Evolutionary conservation across 371 early-diverging fungal species (phyloP).

Genomic region (Mortierella sp.): DNA sequence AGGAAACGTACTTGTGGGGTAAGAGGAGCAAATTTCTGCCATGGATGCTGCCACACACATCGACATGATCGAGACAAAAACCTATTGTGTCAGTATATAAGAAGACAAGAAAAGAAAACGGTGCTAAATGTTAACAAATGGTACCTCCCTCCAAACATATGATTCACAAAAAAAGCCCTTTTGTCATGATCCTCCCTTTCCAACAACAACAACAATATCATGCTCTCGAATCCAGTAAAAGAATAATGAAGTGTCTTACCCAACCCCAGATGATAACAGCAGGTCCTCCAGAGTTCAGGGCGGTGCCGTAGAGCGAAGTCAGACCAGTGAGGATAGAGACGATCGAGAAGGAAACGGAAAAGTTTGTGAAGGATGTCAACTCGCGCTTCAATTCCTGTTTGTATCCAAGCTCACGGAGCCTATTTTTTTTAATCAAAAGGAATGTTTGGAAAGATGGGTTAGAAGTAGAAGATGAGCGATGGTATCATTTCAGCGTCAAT

Average conservation of each 20-base stretch:
- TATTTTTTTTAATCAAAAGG: neutral
- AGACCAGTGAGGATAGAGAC: constrained; percentile 64
- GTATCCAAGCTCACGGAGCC: constrained; percentile 64
- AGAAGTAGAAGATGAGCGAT: neutral
- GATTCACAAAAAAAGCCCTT: constrained; percentile 1
- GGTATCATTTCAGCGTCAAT: neutral
- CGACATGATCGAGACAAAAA: constrained; percentile 58
- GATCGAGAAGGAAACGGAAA: constrained; percentile 64
- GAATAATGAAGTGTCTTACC: constrained; percentile 36
- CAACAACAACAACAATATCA: neutral
- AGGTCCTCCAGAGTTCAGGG: constrained; percentile 68
- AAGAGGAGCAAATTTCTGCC: constrained; percentile 73
- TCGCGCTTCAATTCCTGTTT: constrained; percentile 68
- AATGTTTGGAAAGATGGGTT: neutral
- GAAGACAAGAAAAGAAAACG: neutral
- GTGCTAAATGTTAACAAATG: constrained; percentile 9
- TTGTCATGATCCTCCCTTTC: neutral
- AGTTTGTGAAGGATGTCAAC: constrained; percentile 65
- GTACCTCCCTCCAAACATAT: neutral
- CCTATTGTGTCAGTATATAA: constrained; percentile 15
- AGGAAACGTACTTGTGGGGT: constrained; percentile 62
- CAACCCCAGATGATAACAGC: constrained; percentile 68
- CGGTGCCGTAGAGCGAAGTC: constrained; percentile 60
- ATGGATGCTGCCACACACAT: constrained; percentile 66
- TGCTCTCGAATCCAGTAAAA: no score